phyloP scores from a whole-genome alignment of 2,329 filamentous ascomycete genomes.

The Trichoderma cornu-damae region DNA sequence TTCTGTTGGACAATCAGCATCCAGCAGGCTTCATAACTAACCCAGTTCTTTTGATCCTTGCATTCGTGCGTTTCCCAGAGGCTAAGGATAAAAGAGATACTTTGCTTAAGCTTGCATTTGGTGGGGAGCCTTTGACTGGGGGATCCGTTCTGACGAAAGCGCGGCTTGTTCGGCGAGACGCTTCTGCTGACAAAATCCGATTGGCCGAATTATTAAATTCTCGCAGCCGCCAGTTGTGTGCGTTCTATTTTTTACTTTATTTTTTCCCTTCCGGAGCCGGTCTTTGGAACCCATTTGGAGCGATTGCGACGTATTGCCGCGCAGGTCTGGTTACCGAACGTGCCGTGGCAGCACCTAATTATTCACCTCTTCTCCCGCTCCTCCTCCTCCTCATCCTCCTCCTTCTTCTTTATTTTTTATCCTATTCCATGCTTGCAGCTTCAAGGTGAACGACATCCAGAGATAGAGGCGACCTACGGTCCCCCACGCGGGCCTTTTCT shows the following conservation, averaged over 20 bases:
- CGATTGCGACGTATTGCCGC: neutral
- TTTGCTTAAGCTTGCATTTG: neutral
- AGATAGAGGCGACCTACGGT: slow-evolving; percentile 1
- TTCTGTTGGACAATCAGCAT: neutral
- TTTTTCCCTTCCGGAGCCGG: neutral
- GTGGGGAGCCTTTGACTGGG: slow-evolving; percentile 2
- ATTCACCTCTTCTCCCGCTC: neutral
- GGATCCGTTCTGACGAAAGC: neutral
- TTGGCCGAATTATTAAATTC: slow-evolving; percentile 13
- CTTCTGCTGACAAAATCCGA: slow-evolving; percentile 12
- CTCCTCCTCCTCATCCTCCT: no score
- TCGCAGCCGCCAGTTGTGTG: neutral
- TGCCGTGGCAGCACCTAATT: neutral
- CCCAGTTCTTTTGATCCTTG: neutral
- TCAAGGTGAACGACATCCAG: neutral
- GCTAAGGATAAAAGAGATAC: neutral
- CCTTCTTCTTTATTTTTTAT: no score
- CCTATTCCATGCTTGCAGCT: slow-evolving; percentile 12
- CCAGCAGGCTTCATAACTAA: neutral
- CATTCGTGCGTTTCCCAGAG: neutral
- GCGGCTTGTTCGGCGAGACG: slow-evolving; percentile 12
- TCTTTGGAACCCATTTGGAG: slow-evolving; percentile 12
- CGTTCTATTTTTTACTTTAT: no score
- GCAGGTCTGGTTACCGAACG: neutral
- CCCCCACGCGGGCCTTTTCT: neutral